Evolutionary conservation across 1,284 basidiomycete species (phyloP).

Genomic region (Sanghuangporus weigelae): DNA sequence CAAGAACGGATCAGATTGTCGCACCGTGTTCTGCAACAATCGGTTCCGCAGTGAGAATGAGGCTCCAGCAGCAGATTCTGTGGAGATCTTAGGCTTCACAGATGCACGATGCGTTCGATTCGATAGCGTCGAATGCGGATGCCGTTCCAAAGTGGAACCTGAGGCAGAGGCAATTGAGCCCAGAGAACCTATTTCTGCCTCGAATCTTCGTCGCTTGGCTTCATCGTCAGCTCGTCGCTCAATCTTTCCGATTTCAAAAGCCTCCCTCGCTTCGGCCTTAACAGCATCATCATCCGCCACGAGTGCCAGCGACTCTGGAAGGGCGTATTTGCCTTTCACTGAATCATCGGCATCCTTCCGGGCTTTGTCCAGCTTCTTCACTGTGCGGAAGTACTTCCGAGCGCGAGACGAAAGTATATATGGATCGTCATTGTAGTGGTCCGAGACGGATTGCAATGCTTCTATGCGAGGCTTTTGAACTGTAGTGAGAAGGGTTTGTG

Average conservation of each 20-base stretch:
- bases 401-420: constrained; percentile 72
- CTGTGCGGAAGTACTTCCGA: constrained; percentile 77
- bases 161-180: neutral
- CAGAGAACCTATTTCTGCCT: constrained; percentile 23
- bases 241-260: constrained; percentile 50
- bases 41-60: constrained; percentile 9
- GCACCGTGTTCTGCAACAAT: constrained; percentile 12
- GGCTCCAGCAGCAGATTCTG: constrained; percentile 2
- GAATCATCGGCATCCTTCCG: constrained; percentile 63
- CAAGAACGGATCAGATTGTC: constrained; percentile 17
- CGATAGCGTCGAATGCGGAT: neutral
- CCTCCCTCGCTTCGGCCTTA: constrained; percentile 50
- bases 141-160: neutral
- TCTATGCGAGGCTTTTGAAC: constrained; percentile 75
- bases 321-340: constrained; percentile 67
- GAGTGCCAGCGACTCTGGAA: constrained; percentile 59
- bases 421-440: constrained; percentile 78
- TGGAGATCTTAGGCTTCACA: neutral
- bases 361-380: constrained; percentile 73
- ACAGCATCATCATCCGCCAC: constrained; percentile 53
- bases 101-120: neutral
- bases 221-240: constrained; percentile 37
- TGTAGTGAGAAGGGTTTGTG: constrained; percentile 65
- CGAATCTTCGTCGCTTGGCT: constrained; percentile 45
- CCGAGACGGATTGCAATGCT: constrained; percentile 68